Conservation (phyloP, 2,329 filamentous ascomycete genomes). For the Dichotomopilus funicola region DNA sequence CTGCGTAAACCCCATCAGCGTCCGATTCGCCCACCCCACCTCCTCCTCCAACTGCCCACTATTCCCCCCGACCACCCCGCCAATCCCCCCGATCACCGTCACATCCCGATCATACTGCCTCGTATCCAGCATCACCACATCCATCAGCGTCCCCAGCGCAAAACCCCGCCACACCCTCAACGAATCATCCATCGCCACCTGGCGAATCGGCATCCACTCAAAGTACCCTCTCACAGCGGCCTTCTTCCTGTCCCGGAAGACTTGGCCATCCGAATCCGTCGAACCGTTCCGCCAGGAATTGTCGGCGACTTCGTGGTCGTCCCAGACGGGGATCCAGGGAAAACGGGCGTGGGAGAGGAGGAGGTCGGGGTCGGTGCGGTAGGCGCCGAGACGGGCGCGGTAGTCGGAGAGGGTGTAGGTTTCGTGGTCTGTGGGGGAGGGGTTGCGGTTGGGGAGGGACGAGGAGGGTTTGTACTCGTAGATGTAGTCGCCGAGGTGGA, state of each 20-base stretch:
- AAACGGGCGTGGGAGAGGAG: constrained; percentile 48
- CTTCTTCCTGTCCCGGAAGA: constrained; percentile 70
- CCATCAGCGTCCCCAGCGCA: constrained; percentile 57
- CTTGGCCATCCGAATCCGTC: constrained; percentile 58
- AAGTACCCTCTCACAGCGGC: constrained; percentile 67
- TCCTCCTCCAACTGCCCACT: constrained; percentile 57
- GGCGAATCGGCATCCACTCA: constrained; percentile 56
- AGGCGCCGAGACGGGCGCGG: constrained; percentile 50
- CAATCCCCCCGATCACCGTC: constrained; percentile 34
- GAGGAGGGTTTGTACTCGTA: constrained; percentile 54
- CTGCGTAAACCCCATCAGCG: constrained; percentile 65
- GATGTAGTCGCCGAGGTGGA: constrained; percentile 57
- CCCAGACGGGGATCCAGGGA: constrained; percentile 59
- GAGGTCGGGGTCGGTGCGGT: constrained; percentile 57
- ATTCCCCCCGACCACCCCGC: constrained; percentile 39
- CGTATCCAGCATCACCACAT: constrained; percentile 64
- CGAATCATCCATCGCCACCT: constrained; percentile 59
- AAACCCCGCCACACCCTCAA: constrained; percentile 63
- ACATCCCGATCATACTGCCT: constrained; percentile 62
- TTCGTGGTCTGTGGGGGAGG: constrained; percentile 41
- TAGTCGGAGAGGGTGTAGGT: constrained; percentile 52
- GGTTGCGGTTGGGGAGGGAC: constrained; percentile 41
- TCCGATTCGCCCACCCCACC: constrained; percentile 43
- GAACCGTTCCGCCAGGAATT: constrained; percentile 60
- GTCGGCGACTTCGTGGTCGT: constrained; percentile 53